These are phyloP conservation scores for Chloropicon primus DNA, from an alignment of 139 green algal genomes.

Conservation along the genomic window DNA sequence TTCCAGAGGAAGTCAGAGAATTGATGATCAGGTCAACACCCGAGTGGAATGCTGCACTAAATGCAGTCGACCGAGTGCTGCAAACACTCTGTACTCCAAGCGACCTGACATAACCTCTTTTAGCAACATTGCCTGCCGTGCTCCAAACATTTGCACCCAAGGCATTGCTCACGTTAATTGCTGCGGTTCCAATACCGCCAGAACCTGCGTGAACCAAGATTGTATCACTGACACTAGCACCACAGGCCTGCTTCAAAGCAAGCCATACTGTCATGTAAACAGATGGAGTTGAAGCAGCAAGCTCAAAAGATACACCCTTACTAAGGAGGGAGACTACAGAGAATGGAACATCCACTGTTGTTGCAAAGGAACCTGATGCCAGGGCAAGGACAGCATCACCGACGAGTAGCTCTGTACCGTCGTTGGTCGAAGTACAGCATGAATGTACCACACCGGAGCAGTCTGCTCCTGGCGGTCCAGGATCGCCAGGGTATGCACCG, in stretches of 20 bases:
- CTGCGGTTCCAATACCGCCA: background rate
- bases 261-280: constrained; percentile 1
- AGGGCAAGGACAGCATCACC: constrained; percentile 66
- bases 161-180: background rate
- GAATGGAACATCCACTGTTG: constrained; percentile 18
- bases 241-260: background rate
- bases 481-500: constrained; percentile 8
- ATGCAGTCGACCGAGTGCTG: background rate
- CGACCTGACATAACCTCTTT: background rate
- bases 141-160: background rate
- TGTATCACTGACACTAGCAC: background rate
- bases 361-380: constrained; percentile 53
- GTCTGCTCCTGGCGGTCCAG: background rate
- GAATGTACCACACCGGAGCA: constrained; percentile 1
- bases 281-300: constrained; percentile 2
- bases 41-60: background rate
- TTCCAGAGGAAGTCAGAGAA: constrained; percentile 65
- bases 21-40: constrained; percentile 46
- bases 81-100: background rate
- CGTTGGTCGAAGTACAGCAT: constrained; percentile 15
- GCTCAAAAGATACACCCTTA: constrained; percentile 1
- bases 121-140: background rate
- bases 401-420: constrained; percentile 1
- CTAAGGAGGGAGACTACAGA: background rate
- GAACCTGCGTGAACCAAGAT: background rate